phyloP scores from a whole-genome alignment of 1,139 yeast species.

The Geotrichum cucujoidarum region DNA sequence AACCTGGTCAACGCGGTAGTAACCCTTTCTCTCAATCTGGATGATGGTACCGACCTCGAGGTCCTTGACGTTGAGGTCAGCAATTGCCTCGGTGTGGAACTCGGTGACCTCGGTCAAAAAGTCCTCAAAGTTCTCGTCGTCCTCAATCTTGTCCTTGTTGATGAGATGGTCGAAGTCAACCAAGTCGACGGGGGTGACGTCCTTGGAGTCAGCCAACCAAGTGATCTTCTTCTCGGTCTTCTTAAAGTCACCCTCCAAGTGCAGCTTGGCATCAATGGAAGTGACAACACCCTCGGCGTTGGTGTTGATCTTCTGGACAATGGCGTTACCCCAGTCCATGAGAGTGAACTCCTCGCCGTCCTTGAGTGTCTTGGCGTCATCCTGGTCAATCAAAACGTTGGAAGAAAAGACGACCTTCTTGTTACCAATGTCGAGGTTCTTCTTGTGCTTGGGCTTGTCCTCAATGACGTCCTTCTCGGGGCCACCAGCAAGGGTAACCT shows the following conservation, averaged over 20 bases:
- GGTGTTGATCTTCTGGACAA: slow-evolving; percentile 65
- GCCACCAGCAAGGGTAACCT: slow-evolving; percentile 47
- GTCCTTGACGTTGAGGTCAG: slow-evolving; percentile 70
- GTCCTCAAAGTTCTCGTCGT: slow-evolving; percentile 90
- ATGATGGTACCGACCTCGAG: slow-evolving; percentile 83
- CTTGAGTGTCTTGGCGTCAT: slow-evolving; percentile 67
- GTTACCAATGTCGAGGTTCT: slow-evolving; percentile 84
- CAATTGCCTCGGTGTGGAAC: slow-evolving; percentile 73
- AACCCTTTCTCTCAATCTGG: slow-evolving; percentile 97
- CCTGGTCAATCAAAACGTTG: slow-evolving; percentile 75
- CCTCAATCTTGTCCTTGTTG: slow-evolving; percentile 93
- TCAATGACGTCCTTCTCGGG: slow-evolving; percentile 61
- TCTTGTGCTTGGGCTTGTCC: slow-evolving; percentile 88
- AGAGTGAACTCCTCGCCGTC: slow-evolving; percentile 84
- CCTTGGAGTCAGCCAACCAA: slow-evolving; percentile 81
- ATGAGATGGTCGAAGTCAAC: slow-evolving; percentile 94
- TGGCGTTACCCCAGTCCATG: slow-evolving; percentile 99
- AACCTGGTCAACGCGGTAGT: slow-evolving; percentile 74
- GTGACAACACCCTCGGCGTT: slow-evolving; percentile 51
- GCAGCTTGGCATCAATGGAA: slow-evolving; percentile 70
- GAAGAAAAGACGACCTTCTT: slow-evolving; percentile 70
- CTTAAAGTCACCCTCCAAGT: slow-evolving; percentile 95
- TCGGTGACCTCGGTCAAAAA: slow-evolving; percentile 85
- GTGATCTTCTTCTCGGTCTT: slow-evolving; percentile 93
- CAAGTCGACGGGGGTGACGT: slow-evolving; percentile 67